Evolutionary conservation across 805 yeast genomes (phyloP), one percentile per base, ranked within the genome.

Genomic region (Candida pseudoglaebosa): DNA sequence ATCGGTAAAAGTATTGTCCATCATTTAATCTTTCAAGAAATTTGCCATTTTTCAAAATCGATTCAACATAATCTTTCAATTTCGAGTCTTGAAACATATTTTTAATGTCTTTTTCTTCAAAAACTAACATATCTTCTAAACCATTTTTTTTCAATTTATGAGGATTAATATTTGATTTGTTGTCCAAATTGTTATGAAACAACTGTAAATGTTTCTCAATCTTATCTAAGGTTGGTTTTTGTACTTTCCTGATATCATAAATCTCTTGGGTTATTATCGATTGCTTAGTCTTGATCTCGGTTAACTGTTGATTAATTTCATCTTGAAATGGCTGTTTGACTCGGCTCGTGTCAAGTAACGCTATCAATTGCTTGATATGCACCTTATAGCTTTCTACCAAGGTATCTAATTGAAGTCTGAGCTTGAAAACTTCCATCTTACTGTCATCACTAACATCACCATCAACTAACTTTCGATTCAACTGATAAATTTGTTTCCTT

Each of bases 201-300:
- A 48, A 49, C 15, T 38, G 41, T 3, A 53, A 51, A 33, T 65
- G 44, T 5, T 26, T 15, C n/a, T 48, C 48, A 59, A 67, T 62
- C 34, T 65, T 52, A 19, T 61, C 64, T 17, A 68, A 46, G 9
- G 63, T 42, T 2, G 73, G 74, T 36, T 62, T 53, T 39, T 66
- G 64, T 5, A 54, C 52, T 8, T 52, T 50, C 28, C 46, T 51
- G 26, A 65, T 51, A 13, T 53, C 47, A n/a, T 47, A 47, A 7
- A 62, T 56, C 21, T 54, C 55, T 15, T 44, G 43, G 10, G 47
- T 37, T 3, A 56, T 36, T 4, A 22, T 28, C 3, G 42, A 32
- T 30, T 57, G 50, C 14, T 46, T 41, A 3, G 24, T 34, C 3
- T 44, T 18, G 9, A 67, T 45, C 5, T 41, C 42, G 12, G 50